Base-by-base conservation (phyloP, 371 early-diverging fungal genomes). In the Rhizopus delemar region DNA sequence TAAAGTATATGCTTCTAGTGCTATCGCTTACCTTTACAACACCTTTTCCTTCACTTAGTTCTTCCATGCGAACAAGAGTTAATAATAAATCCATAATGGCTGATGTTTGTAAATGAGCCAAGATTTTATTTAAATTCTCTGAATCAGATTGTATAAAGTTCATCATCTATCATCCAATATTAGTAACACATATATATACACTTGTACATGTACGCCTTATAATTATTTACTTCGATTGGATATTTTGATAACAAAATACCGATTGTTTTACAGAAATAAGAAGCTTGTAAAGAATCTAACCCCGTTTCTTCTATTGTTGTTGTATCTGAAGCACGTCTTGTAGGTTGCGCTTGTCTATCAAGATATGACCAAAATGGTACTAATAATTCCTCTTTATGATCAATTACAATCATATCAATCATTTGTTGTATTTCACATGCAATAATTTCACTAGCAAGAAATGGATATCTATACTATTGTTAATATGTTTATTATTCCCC, bases 21-120 rank as follows among this genome's bases (percentile, higher is more conserved):
- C 4, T 52, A 12, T 35, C n/a, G 15, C 60, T 39, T 62, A 90
- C 91, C 82, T 85, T 82, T 29, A 91, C 85, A 46, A 88, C 76
- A 12, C 92, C 91, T 51, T 77, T 83, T 6, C 90, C 95, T 56
- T 92, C 90, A 5, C 90, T 86, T 29, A 91, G 70, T 64, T 95
- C 97, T 56, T 93, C 94, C 60, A 93, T 74, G 65, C 92, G 91
- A 54, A 95, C 89, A 15, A 96, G 77, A 59, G 93, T 95, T 46
- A 96, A 81, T 45, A 95, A 69, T 35, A 96, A 74, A 64, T 95
- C 97, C 67, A 91, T 90, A 51, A 95, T 86, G 0, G 94, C 83
- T 38, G 92, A 86, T 41, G 86, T 88, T 41, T 86, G 88, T 64
- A 96, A 81, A 70, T 96, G 94, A 51, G 72, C 71, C 31, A 95